Base-by-base conservation (phyloP, 2,329 filamentous ascomycete genomes). In the Ophiostoma montium region DNA sequence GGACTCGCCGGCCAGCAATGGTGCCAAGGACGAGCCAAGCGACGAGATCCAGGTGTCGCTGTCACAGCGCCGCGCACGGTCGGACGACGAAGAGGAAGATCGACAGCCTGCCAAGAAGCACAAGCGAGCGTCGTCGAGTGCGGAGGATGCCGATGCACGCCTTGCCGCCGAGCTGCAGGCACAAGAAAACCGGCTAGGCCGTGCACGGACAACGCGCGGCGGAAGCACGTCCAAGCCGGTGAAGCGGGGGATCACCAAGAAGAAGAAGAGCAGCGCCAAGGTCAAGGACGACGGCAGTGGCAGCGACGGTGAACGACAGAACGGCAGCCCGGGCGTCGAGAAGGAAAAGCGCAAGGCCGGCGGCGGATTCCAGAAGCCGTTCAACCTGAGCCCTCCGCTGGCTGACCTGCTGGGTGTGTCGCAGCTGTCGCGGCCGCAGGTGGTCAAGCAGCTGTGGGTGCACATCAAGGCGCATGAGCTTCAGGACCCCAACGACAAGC, bases 391-490 rank as follows among this genome's bases (percentile, higher is more conserved):
- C 57, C 70, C 72, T 47, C 75, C 82, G 12, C 72, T 92, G 19
- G 74, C 81, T 1, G 79, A 80, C 51, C 68, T 92, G 18, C 75
- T 84, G 50, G 84, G 83, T 43, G 82, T 85, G 60, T 69, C 76
- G 13, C 77, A 95, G 80, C 76, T 98, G 19, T 94, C 92, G 15
- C 84, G 92, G 36, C 90, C 92, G 0, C 88, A 96, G 64, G 90
- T 90, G 0, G 92, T 98, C 58, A 96, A 96, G 71, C 85, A 85
- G 63, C 81, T 98, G 48, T 98, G 92, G 92, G 82, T 84, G 53
- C 88, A 98, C 61, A 94, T 98, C 67, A 94, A 94, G 60, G 78
- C 73, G 52, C 81, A 89, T 56, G 76, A 88, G 36, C 78, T 98
- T 6, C 92, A 98, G 65, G 89, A 96, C 57, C 90, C 89, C 0